A percentile compares a stretch with the other conserved stretches of the same genome.
phyloP scores from a whole-genome alignment of 495 filamentous ascomycete genomes.

The Amphirosellinia nigrospora region DNA sequence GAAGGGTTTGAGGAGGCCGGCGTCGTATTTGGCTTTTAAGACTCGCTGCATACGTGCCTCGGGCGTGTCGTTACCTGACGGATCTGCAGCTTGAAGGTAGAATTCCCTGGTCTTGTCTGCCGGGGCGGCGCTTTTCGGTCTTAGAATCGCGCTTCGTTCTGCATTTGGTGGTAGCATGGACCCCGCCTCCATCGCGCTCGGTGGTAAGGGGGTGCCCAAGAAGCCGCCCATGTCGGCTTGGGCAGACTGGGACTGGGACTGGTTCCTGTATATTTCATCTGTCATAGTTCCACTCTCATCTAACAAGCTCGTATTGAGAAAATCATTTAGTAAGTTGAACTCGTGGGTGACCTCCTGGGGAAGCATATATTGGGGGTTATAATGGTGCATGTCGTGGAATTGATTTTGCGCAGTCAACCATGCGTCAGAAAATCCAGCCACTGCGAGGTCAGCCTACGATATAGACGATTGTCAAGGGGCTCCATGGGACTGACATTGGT shows the following conservation, averaged over 20 bases:
- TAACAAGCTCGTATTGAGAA: slow-evolving; percentile 84
- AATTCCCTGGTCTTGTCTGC: slow-evolving; percentile 90
- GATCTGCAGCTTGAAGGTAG: slow-evolving; percentile 96
- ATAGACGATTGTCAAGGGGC: slow-evolving; percentile 37
- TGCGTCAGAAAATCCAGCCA: slow-evolving; percentile 59
- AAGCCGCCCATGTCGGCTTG: slow-evolving; percentile 44
- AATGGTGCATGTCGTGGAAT: slow-evolving; percentile 92
- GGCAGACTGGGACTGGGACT: slow-evolving; percentile 35
- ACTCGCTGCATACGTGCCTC: slow-evolving; percentile 96
- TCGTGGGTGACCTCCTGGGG: slow-evolving; percentile 93
- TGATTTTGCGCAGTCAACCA: slow-evolving; percentile 71
- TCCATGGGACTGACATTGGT: slow-evolving; percentile 74
- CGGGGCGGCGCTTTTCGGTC: slow-evolving; percentile 63
- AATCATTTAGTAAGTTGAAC: slow-evolving; percentile 95
- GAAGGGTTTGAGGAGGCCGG: slow-evolving; percentile 92
- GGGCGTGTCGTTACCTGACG: slow-evolving; percentile 86
- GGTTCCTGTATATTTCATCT: slow-evolving; percentile 59
- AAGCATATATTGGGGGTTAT: slow-evolving; percentile 95
- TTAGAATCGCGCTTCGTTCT: slow-evolving; percentile 62
- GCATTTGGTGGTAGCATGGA: slow-evolving; percentile 55
- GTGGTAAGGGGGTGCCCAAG: slow-evolving; percentile 46
- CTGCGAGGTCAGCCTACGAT: slow-evolving; percentile 52
- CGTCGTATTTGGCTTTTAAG: slow-evolving; percentile 92
- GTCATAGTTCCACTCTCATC: slow-evolving; percentile 75
- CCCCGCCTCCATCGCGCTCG: slow-evolving; percentile 44